Evolutionary conservation across 2,329 filamentous ascomycete species (phyloP).

Genomic region (Colletotrichum sublineola): DNA sequence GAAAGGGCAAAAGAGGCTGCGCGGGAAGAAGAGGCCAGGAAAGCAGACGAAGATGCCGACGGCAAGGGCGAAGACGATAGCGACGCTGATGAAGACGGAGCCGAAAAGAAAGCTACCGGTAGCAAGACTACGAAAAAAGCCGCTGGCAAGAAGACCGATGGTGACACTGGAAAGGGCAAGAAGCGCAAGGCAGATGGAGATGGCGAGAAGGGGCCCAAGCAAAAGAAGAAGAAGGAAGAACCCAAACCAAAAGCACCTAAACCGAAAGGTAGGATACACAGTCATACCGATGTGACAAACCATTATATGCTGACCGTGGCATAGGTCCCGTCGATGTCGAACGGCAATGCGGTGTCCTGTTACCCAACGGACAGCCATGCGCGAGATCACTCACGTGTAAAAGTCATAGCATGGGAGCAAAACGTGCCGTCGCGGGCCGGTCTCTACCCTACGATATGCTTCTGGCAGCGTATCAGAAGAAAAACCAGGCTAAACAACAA

Average conservation of each 20-base stretch:
- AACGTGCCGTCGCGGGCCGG: slow-evolving; percentile 87
- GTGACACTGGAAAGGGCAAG: slow-evolving; percentile 75
- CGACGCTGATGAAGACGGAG: slow-evolving; percentile 59
- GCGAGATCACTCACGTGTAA: slow-evolving; percentile 93
- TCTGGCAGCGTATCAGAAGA: slow-evolving; percentile 90
- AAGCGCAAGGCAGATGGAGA: slow-evolving; percentile 83
- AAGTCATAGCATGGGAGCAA: slow-evolving; percentile 94
- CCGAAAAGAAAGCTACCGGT: slow-evolving; percentile 57
- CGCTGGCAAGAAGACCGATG: slow-evolving; percentile 73
- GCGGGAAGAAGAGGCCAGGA: slow-evolving; percentile 67
- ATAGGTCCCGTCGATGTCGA: slow-evolving; percentile 90
- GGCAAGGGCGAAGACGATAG: slow-evolving; percentile 65
- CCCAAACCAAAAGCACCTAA: slow-evolving; percentile 86
- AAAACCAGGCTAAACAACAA: slow-evolving; percentile 98
- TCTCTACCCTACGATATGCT: slow-evolving; percentile 94
- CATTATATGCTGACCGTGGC: slow-evolving; percentile 7
- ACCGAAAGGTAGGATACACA: slow-evolving; percentile 73
- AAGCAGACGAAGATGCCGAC: slow-evolving; percentile 63
- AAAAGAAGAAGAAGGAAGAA: slow-evolving; percentile 96
- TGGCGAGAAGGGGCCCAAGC: slow-evolving; percentile 85
- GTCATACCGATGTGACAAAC: not conserved
- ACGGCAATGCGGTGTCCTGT: slow-evolving; percentile 88
- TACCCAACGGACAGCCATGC: slow-evolving; percentile 88
- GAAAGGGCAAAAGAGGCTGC: slow-evolving; percentile 75
- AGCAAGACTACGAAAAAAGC: slow-evolving; percentile 71